Conservation (phyloP, 768 basidiomycete genomes). For the Boletus patriciae region DNA sequence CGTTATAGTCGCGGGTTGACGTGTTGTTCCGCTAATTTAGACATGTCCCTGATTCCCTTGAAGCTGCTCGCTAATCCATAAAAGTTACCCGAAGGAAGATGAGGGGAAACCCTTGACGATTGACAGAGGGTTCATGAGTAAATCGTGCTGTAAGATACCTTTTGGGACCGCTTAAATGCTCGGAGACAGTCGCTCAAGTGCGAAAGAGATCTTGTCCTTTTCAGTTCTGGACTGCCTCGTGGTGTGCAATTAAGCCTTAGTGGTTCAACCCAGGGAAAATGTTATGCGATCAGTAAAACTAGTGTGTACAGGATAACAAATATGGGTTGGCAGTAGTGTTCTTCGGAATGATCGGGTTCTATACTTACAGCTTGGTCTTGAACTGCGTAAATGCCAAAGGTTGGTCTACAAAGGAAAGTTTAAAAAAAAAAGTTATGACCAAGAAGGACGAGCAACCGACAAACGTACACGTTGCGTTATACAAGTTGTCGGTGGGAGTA, state of each 20-base stretch:
- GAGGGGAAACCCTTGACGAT: not conserved
- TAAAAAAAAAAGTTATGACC: not conserved
- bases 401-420: slow-evolving; percentile 25
- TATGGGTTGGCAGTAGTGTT: not conserved
- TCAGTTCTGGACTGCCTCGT: not conserved
- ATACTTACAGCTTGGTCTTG: slow-evolving; percentile 19
- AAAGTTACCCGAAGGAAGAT: not conserved
- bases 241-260: not conserved
- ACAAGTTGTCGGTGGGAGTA: slow-evolving; percentile 32
- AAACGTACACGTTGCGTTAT: slow-evolving; percentile 34
- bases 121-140: not conserved
- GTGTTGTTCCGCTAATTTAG: not conserved
- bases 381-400: slow-evolving; percentile 31
- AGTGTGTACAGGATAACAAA: not conserved
- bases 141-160: not conserved
- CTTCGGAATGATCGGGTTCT: not conserved
- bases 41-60: not conserved
- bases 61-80: not conserved
- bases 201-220: not conserved
- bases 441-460: not conserved
- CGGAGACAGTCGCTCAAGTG: no score
- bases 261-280: not conserved
- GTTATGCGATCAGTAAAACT: not conserved
- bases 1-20: not conserved
- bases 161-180: not conserved